A percentile compares a stretch with the other conserved stretches of the same genome.
Evolutionary conservation across 176 grass and related monocot genomes (phyloP).

Genomic region (Lolium multiflorum): DNA sequence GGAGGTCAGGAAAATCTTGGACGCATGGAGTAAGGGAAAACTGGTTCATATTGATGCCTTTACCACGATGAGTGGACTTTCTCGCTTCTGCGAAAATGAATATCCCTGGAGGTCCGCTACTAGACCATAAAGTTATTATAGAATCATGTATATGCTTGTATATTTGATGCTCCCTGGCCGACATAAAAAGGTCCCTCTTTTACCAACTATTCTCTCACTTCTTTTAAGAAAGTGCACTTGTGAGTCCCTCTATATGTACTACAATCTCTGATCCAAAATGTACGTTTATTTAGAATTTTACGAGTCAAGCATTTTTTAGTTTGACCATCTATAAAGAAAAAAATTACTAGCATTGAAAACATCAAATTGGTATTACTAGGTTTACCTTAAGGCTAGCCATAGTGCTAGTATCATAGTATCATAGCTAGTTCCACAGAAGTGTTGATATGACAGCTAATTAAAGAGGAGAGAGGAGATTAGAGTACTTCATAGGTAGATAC

Average conservation of each 20-base stretch:
- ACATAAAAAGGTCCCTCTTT: neutral
- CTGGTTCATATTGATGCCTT: conserved; percentile 87
- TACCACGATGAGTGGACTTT: conserved; percentile 91
- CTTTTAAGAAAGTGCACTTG: neutral
- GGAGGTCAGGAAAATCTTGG: neutral
- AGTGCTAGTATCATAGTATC: too few species aligned
- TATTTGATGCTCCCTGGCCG: neutral
- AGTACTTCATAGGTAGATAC: too few species aligned
- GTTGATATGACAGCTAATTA: too few species aligned
- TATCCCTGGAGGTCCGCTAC: conserved; percentile 88
- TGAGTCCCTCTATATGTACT: neutral
- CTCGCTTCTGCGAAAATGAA: conserved; percentile 90
- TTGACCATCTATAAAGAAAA: neutral
- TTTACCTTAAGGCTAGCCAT: neutral
- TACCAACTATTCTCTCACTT: conserved; percentile 22
- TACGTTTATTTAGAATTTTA: neutral
- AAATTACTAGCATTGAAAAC: neutral
- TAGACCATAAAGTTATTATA: conserved; percentile 2
- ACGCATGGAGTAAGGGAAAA: conserved; percentile 53
- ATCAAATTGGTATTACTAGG: neutral
- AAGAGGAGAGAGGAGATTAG: too few species aligned
- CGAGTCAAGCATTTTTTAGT: neutral
- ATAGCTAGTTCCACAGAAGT: too few species aligned
- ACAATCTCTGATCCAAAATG: neutral
- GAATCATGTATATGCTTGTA: conserved; percentile 2